phyloP scores from a whole-genome alignment of 2,329 filamentous ascomycete species.

The Chaetomium sp. region DNA sequence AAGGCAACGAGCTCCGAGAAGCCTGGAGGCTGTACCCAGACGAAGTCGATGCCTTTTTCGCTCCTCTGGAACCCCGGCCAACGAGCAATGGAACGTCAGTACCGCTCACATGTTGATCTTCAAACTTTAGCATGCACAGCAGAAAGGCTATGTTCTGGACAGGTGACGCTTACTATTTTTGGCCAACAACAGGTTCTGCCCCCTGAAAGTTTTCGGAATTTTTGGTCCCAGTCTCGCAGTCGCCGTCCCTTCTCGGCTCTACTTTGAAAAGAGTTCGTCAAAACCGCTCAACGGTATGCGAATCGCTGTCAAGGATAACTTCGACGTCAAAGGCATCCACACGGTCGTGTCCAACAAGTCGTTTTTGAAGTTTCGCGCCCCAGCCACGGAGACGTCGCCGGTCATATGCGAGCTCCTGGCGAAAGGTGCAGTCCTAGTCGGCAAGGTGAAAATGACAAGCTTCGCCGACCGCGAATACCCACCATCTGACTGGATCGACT shows the following conservation, averaged over 20 bases:
- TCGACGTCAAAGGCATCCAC: conserved; percentile 18
- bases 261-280: not conserved
- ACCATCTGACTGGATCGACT: conserved; percentile 23
- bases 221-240: not conserved
- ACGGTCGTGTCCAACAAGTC: conserved; percentile 10
- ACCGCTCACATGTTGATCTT: too few relatives aligned
- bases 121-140: too few relatives aligned
- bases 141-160: too few relatives aligned
- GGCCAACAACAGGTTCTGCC: too few relatives aligned
- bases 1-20: too few relatives aligned
- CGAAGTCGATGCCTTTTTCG: too few relatives aligned
- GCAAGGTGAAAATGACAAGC: conserved; percentile 19
- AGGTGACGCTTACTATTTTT: too few relatives aligned
- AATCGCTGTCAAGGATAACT: conserved; percentile 20
- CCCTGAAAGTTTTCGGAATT: too few relatives aligned
- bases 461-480: conserved; percentile 24
- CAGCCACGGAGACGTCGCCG: not conserved
- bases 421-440: not conserved
- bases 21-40: too few relatives aligned
- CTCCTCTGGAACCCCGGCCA: too few relatives aligned
- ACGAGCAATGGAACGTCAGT: too few relatives aligned
- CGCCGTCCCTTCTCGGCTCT: not conserved
- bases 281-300: conserved; percentile 23
- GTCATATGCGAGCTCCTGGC: not conserved
- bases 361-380: conserved; percentile 1